Conservation (phyloP, 2,329 filamentous ascomycete species). For the Chalara sp. region DNA sequence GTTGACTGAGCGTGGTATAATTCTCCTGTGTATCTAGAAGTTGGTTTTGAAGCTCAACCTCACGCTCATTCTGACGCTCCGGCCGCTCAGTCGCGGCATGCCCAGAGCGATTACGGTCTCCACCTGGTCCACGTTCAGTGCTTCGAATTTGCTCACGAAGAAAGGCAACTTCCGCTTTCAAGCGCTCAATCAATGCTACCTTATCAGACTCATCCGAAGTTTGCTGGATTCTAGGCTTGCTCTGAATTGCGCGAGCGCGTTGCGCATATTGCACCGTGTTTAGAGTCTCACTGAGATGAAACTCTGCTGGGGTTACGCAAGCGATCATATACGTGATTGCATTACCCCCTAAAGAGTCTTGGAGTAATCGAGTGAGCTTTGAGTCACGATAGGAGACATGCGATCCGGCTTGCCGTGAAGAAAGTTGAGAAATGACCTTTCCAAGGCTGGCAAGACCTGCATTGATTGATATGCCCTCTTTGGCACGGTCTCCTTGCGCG, state of each 20-base stretch:
- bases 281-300: slow-evolving; percentile 93
- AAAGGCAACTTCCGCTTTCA: slow-evolving; percentile 91
- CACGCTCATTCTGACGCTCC: slow-evolving; percentile 76
- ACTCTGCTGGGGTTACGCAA: slow-evolving; percentile 93
- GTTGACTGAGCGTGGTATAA: slow-evolving; percentile 82
- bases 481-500: slow-evolving; percentile 87
- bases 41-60: slow-evolving; percentile 88
- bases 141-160: slow-evolving; percentile 88
- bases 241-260: slow-evolving; percentile 91
- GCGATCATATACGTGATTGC: slow-evolving; percentile 99
- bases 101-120: slow-evolving; percentile 39
- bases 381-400: slow-evolving; percentile 98
- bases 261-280: slow-evolving; percentile 98
- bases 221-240: slow-evolving; percentile 93
- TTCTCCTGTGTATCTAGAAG: slow-evolving; percentile 90
- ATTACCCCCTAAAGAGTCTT: slow-evolving; percentile 96
- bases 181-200: slow-evolving; percentile 83
- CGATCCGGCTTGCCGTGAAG: slow-evolving; percentile 76
- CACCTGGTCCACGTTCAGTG: slow-evolving; percentile 54
- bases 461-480: slow-evolving; percentile 97
- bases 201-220: slow-evolving; percentile 85
- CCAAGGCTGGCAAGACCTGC: slow-evolving; percentile 89
- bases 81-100: slow-evolving; percentile 42
- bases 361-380: slow-evolving; percentile 87
- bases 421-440: slow-evolving; percentile 97